phyloP scores from a whole-genome alignment of 164 flowering plant species.

The Nymphaea thermarum region DNA sequence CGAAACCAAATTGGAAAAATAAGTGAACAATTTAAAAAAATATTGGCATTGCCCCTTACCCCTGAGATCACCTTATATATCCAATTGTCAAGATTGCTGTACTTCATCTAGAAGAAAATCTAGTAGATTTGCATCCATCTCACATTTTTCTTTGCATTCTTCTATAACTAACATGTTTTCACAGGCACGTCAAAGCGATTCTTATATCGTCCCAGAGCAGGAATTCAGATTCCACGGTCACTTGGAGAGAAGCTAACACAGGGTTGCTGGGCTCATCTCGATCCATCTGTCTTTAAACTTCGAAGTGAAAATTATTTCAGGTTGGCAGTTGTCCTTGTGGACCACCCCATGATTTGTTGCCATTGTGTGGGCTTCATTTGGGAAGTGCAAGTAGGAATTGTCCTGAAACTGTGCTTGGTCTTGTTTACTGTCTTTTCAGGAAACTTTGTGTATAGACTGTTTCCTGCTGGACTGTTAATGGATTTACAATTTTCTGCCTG shows the following conservation, averaged over 20 bases:
- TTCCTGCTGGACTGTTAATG: not conserved
- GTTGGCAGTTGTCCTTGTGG: constrained; percentile 21
- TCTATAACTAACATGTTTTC: constrained; percentile 1
- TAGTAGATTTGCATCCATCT: not conserved
- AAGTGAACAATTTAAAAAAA: too few species aligned
- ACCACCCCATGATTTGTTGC: not conserved
- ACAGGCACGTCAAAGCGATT: constrained; percentile 61
- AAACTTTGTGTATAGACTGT: not conserved
- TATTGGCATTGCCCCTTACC: not conserved
- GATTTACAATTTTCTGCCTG: constrained; percentile 3
- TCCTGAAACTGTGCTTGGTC: too few species aligned
- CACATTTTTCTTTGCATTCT: not conserved
- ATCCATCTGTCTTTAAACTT: constrained; percentile 77
- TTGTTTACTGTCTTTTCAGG: not conserved
- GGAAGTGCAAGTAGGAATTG: too few species aligned
- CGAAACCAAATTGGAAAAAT: too few species aligned
- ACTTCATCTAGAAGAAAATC: not conserved
- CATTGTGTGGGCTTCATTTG: too few species aligned
- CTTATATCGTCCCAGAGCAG: constrained; percentile 70
- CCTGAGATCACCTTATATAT: not conserved
- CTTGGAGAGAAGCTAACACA: constrained; percentile 38
- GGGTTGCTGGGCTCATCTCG: constrained; percentile 74
- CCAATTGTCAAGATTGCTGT: not conserved
- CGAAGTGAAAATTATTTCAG: constrained; percentile 78
- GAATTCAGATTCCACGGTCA: constrained; percentile 49